Evolutionary conservation across 1,139 yeast genomes (phyloP).

Genomic region (Saccharomyces hybrid): DNA sequence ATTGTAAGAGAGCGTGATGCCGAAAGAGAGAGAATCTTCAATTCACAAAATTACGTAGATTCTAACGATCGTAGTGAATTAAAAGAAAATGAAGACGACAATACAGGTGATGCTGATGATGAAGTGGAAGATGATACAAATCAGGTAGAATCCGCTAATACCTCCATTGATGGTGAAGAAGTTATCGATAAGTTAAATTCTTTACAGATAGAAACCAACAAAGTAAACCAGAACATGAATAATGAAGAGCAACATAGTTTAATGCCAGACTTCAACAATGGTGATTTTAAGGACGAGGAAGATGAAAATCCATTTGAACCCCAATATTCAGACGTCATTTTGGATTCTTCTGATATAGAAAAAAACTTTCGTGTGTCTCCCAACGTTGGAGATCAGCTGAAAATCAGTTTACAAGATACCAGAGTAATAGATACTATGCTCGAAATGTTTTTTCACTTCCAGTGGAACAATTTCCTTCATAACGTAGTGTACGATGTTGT

Average conservation of each 20-base stretch:
- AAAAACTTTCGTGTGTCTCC: slow-evolving; percentile 45
- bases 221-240: not conserved
- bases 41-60: not conserved
- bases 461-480: slow-evolving; percentile 96
- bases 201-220: slow-evolving; percentile 10
- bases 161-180: slow-evolving; percentile 6
- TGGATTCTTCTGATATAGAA: slow-evolving; percentile 25
- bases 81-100: slow-evolving; percentile 2
- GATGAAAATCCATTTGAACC: slow-evolving; percentile 14
- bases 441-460: slow-evolving; percentile 84
- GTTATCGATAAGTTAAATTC: slow-evolving; percentile 14
- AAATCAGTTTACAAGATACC: slow-evolving; percentile 78
- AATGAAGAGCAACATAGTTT: slow-evolving; percentile 9
- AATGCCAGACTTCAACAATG: slow-evolving; percentile 5
- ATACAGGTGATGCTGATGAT: not conserved
- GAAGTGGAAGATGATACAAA: slow-evolving; percentile 6
- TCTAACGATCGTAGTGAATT: slow-evolving; percentile 1
- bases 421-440: slow-evolving; percentile 70
- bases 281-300: slow-evolving; percentile 10
- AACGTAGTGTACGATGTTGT: slow-evolving; percentile 96
- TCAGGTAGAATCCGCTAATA: slow-evolving; percentile 2
- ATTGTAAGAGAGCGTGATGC: slow-evolving; percentile 72
- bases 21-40: slow-evolving; percentile 38
- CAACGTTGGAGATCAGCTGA: slow-evolving; percentile 83
- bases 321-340: slow-evolving; percentile 19